phyloP scores from a whole-genome alignment of 1,284 basidiomycete genomes.

The Boletus subluridellus region DNA sequence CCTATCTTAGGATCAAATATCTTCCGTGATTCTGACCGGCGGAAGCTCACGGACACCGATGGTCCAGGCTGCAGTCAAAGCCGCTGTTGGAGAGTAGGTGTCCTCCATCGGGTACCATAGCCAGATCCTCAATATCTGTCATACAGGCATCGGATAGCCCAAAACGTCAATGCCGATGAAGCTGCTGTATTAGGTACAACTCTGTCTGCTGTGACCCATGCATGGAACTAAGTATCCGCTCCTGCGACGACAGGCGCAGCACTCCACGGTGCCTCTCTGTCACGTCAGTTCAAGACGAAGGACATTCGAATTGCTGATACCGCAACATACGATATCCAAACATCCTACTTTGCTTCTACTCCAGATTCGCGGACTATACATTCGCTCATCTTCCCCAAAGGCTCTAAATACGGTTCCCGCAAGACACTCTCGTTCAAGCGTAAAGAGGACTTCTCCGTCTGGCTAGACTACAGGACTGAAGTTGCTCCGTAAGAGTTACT shows the following conservation, averaged over 20 bases:
- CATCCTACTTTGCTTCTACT: constrained; percentile 67
- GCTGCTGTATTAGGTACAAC: constrained; percentile 80
- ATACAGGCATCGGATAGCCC: constrained; percentile 72
- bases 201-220: background rate
- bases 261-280: constrained; percentile 86
- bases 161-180: constrained; percentile 97
- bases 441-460: constrained; percentile 72
- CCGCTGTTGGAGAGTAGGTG: constrained; percentile 71
- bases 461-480: constrained; percentile 64
- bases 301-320: constrained; percentile 84
- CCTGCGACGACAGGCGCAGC: constrained; percentile 66
- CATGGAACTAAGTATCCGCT: constrained; percentile 4
- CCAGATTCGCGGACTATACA: constrained; percentile 65
- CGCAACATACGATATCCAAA: constrained; percentile 67
- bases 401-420: constrained; percentile 72
- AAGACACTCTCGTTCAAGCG: constrained; percentile 81
- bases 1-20: constrained; percentile 58
- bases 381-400: constrained; percentile 70
- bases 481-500: constrained; percentile 51
- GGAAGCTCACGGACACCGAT: constrained; percentile 90
- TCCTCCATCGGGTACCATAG: background rate
- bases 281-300: constrained; percentile 94
- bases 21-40: constrained; percentile 89
- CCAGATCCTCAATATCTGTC: constrained; percentile 10
- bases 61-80: constrained; percentile 79